Base-by-base conservation (phyloP, 306 rosid genomes). In the Cercis canadensis region DNA sequence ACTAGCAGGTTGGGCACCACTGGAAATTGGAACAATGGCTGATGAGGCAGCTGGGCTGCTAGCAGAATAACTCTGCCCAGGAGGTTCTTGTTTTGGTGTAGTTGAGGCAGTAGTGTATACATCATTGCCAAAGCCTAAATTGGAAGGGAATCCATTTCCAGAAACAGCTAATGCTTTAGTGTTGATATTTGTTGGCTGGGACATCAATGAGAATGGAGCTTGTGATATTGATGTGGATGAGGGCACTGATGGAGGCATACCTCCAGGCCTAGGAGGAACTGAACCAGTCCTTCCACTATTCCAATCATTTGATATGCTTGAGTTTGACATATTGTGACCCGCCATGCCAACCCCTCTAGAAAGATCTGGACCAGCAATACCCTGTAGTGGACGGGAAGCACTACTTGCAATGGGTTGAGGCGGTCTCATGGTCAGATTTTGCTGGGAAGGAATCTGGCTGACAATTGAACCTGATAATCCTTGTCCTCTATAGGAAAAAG, bases 131-230 rank as follows among this genome's bases (percentile, higher is more conserved):
- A 78, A 76, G 73, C 45, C 78, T 29, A 86, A 61, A 71, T 54
- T 76, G 19, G 96, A 66, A 39, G 92, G 17, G 79, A 83, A 66
- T 32, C 97, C 97, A 80, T 94, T 94, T 70, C 96, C 97, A 70
- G 98, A 79, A n/a, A n/a, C n/a, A n/a, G n/a, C n/a, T 58, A 67
- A 67, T 47, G 89, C 57, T 81, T 63, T 93, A 52, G 76, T 15
- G 83, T 70, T 83, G 57, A 58, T 67, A 73, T 74, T 67, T 53
- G 86, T 59, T 32, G 90, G 73, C 81, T 78, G 90, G 66, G 88
- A 74, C 78, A 81, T 45, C 8, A 84, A 33, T 52, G 92, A 77
- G 67, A 83, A 77, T 9, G 80, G 81, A 77, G 83, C 60, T 6
- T 64, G 82, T 31, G 79, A 58, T 47, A 79, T 69, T 33, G 78